Evolutionary conservation across 805 yeast genomes (phyloP), one percentile per base, ranked within the genome.

Genomic region (Monosporozyma servazzii): DNA sequence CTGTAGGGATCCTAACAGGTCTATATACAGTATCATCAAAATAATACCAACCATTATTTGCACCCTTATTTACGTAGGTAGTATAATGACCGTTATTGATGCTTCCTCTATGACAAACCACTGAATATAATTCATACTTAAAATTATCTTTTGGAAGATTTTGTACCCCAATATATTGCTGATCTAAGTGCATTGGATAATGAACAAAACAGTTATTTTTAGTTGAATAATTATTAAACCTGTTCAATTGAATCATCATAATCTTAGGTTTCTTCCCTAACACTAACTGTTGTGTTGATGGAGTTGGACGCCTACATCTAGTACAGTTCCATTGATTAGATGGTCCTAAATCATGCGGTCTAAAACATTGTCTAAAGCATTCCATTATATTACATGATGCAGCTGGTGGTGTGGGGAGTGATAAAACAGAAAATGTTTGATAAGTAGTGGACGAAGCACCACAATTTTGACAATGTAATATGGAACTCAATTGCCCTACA

Each of bases 31-130:
- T 76, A 64, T 89, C 96, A 66, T 89, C 96, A 65, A 83, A 88
- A 54, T 80, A 78, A 58, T 86, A 81, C 96, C 96, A 88, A 2
- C 82, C 86, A 50, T 71, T 71, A 43, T 63, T 68, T 21, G 65
- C 64, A 20, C 80, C 81, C 59, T 87, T 87, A 60, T 80, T 70
- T 3, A 87, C 91, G 62, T 75, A 86, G 0, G 95, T 72, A 0
- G 96, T 90, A 67, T 90, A 90, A 66, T 90, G 97, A 0, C 98
- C 97, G 7, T 88, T 85, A 41, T 81, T 77, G 45, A 90, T 72
- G 31, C 84, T 81, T 5, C 98, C 98, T 51, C 70, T 79, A 66
- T 90, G 97, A 56, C 87, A 82, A 13, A 87, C 88, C 2, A 89
- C 96, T 0, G 86, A 96, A 59, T 78, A 84, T 21, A 90, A 67